Base-by-base conservation (phyloP, 106 monocot genomes). In the Ottelia alismoides region DNA sequence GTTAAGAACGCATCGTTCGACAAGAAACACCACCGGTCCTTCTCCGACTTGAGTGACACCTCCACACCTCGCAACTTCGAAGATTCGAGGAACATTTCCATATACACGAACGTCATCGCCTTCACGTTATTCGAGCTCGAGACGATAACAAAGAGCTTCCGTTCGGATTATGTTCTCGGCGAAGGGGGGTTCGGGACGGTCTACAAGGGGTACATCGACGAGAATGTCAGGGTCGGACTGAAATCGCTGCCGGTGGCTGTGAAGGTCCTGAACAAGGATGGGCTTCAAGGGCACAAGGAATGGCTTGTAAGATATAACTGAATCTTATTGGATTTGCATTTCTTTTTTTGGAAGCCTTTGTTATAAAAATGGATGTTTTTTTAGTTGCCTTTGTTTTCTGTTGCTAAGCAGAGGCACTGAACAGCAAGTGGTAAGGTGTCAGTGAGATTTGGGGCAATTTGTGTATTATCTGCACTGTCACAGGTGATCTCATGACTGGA, bases 151-250 rank as follows among this genome's bases (percentile, higher is more conserved):
- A 92, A 87, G 62, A 87, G 82, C 72, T 92, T 92, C 62, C 78
- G 92, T 20, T 62, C 87, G 0, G 92, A 87, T 63, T 92, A 92
- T 72, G 77, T 92, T 53, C 87, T 92, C 54, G 90, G 92, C 45
- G 87, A 87, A 74, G 92, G 92, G 25, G 92, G 92, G 12, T 92
- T 92, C 58, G 92, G 92, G 11, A 92, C 87, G 1, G 92, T 92
- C 25, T 92, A 83, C 68, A 92, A 92, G 64, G 92, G 92, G 40
- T 92, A 87, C 56, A 92, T 92, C 55, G 82, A 83, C 62, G 92
- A 92, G 59, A 87, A 87, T 75, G 87, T 92, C 28, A 76, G 92
- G 51, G 83, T 83, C 29, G 92, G 87, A 12, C 72, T 92, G 27
- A 87, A 87, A 57, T 80, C 87, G 30, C 74, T 92, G 50, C 92